These are phyloP conservation scores for Adenanthera pavonina DNA, from an alignment of 306 rosid species.

Conservation along the genomic window DNA sequence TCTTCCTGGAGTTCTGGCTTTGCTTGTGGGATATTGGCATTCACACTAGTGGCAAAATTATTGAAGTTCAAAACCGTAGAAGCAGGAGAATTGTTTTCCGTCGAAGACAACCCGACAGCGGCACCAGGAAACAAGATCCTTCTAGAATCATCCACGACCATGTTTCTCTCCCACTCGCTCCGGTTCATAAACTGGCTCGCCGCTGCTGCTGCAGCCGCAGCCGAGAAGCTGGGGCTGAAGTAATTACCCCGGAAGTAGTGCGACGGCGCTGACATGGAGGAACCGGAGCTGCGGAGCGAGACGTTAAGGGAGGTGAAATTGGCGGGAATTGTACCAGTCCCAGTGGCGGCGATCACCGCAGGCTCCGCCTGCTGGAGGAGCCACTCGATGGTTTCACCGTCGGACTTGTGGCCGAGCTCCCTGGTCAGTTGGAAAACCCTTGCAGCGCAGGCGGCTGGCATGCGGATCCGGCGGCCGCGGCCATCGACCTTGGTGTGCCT, in stretches of 20 bases:
- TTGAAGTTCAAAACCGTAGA: slow-evolving; percentile 70
- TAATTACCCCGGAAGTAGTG: slow-evolving; percentile 68
- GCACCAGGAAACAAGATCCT: slow-evolving; percentile 50
- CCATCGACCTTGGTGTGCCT: slow-evolving; percentile 95
- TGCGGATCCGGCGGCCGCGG: slow-evolving; percentile 98
- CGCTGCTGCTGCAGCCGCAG: slow-evolving; percentile 32
- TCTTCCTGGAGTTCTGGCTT: slow-evolving; percentile 63
- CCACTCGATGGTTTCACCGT: slow-evolving; percentile 97
- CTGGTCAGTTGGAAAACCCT: slow-evolving; percentile 90
- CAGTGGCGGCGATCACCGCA: slow-evolving; percentile 88
- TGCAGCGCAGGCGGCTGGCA: slow-evolving; percentile 97
- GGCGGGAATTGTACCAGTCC: slow-evolving; percentile 93
- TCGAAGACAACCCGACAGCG: slow-evolving; percentile 28
- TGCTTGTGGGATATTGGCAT: slow-evolving; percentile 52
- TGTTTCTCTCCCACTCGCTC: slow-evolving; percentile 58
- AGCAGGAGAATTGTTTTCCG: slow-evolving; percentile 52
- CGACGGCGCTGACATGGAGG: slow-evolving; percentile 83
- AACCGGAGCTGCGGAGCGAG: slow-evolving; percentile 95
- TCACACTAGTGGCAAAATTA: slow-evolving; percentile 47
- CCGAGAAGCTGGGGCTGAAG: slow-evolving; percentile 54
- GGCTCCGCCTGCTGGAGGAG: slow-evolving; percentile 96
- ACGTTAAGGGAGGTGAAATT: slow-evolving; percentile 90
- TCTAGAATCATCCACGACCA: slow-evolving; percentile 54
- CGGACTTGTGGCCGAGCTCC: slow-evolving; percentile 92
- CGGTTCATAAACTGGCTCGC: slow-evolving; percentile 44